Base-by-base conservation (phyloP, 371 early-diverging fungal genomes). In the Mortierella sp. region DNA sequence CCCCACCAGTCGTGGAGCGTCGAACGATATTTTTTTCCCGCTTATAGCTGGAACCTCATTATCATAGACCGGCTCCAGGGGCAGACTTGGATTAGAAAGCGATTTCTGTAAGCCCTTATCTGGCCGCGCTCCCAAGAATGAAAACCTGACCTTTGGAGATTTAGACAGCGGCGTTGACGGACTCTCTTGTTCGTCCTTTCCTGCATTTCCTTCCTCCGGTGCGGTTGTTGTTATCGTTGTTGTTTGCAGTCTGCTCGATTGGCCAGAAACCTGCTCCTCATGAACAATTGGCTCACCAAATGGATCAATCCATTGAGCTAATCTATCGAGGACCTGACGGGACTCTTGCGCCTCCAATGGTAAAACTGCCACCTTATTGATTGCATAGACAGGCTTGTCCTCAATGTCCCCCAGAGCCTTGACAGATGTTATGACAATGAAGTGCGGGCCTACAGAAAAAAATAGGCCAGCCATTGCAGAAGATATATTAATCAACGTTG, bases 341-440 rank as follows among this genome's bases (percentile, higher is more conserved):
- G 80, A 57, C 11, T 56, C 71, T 0, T 57, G 7, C 8, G 46
- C 48, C 43, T 84, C 68, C 44, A 86, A 76, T 19, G 80, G 72
- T 50, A 87, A 39, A 49, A 86, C 82, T 0, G 80, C 71, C 0
- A 85, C 78, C 37, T 80, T 81, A 21, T 82, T 80, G 41, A 87
- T 82, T 6, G 76, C 80, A 70, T 78, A 83, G 0, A 83, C 70
- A 2, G 83, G 67, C 39, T 82, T 78, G 26, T 78, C 83, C 42
- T 80, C 78, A 37, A 87, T 60, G 37, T 80, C 66, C 6, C 87
- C 87, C 32, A 84, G 65, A 4, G 61, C 17, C 27, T 81, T 82
- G 37, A 79, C 76, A 5, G 82, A 76, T 6, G 83, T 79, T 19
- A 86, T 79, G 42, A 85, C 83, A 19, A 84, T 64, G 39, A 73